These are phyloP conservation scores for Solanum dulcamara DNA, from an alignment of 257 asterid genomes.

Conservation along the genomic window DNA sequence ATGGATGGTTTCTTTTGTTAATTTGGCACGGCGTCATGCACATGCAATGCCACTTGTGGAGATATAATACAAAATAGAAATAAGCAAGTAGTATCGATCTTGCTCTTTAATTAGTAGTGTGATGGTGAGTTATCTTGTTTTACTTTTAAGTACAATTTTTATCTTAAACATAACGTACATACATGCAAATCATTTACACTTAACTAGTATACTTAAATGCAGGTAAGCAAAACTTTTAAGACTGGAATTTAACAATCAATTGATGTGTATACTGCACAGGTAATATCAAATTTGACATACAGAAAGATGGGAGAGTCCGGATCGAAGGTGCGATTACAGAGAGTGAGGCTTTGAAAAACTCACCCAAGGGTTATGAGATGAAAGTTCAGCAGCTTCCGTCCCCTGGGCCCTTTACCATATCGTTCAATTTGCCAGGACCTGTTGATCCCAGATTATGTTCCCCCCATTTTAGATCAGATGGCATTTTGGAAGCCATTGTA, in stretches of 20 bases:
- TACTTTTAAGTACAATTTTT: too few relatives aligned
- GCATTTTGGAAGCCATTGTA: constrained; percentile 24
- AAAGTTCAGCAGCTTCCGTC: constrained; percentile 33
- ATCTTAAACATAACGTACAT: too few relatives aligned
- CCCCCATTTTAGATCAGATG: constrained; percentile 20
- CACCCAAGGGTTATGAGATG: constrained; percentile 19
- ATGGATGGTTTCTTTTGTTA: too few relatives aligned
- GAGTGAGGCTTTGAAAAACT: constrained; percentile 11
- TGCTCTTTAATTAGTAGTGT: too few relatives aligned
- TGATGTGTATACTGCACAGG: constrained; percentile 5
- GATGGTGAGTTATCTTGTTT: too few relatives aligned
- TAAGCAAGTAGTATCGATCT: too few relatives aligned
- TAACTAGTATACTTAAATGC: neutral
- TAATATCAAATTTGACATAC: constrained; percentile 19
- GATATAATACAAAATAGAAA: too few relatives aligned
- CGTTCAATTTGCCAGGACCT: constrained; percentile 43
- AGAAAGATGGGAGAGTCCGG: constrained; percentile 26
- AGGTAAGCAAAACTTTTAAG: neutral
- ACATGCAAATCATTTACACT: neutral
- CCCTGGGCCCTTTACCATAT: constrained; percentile 34
- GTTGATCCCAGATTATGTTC: constrained; percentile 29
- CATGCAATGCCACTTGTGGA: too few relatives aligned
- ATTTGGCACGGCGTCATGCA: too few relatives aligned
- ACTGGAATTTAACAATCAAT: neutral
- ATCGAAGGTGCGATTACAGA: constrained; percentile 28